These are phyloP conservation scores for Teratosphaeria epicoccoides DNA, from an alignment of 2,329 filamentous ascomycete genomes.

Conservation along the genomic window DNA sequence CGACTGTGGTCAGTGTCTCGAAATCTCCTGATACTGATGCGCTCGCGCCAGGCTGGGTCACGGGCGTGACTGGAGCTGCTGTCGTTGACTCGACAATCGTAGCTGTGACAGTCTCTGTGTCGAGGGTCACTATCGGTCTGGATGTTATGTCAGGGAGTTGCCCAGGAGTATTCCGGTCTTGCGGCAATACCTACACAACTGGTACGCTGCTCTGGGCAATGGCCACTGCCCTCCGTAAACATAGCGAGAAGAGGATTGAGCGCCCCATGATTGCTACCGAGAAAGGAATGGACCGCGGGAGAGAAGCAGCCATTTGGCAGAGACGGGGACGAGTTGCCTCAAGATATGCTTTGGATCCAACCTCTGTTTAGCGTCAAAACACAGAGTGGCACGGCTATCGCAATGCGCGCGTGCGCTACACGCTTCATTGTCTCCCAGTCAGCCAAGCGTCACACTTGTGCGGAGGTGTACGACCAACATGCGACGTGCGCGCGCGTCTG, in stretches of 20 bases:
- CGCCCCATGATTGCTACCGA: not conserved
- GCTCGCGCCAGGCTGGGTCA: not conserved
- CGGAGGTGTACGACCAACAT: not conserved
- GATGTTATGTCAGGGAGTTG: not conserved
- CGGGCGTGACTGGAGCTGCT: not conserved
- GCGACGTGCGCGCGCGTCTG: not conserved
- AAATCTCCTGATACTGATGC: not conserved
- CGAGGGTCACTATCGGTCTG: conserved; percentile 5
- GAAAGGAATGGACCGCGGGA: not conserved
- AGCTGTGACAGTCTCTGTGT: conserved; percentile 1
- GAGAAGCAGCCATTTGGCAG: not conserved
- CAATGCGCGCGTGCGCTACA: not conserved
- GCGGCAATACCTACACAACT: not conserved
- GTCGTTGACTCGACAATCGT: not conserved
- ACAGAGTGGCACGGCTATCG: not conserved
- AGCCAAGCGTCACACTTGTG: not conserved
- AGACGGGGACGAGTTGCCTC: not conserved
- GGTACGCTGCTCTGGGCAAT: not conserved
- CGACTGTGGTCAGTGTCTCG: not conserved
- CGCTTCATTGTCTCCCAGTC: not conserved
- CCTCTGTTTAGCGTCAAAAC: not conserved
- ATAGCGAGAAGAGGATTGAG: not conserved
- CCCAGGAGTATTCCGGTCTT: not conserved
- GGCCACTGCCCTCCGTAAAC: not conserved
- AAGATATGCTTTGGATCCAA: not conserved